Percentiles rank a stretch among this genome's conserved stretches.
Conservation (phyloP, 257 asterid genomes). For the Galeopsis tetrahit region DNA sequence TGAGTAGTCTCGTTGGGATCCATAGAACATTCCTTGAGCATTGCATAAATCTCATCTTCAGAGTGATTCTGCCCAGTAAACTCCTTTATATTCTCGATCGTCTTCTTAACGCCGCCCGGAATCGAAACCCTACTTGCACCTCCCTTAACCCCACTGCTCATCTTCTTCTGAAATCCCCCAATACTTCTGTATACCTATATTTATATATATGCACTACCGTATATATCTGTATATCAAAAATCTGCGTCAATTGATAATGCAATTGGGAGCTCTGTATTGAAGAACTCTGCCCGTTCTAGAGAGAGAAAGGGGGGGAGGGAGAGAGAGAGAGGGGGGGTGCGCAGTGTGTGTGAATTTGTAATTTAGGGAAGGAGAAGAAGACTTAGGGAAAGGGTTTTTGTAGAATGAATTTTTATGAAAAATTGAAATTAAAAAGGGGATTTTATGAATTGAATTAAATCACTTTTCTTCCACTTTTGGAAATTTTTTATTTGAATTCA, state of each 20-base stretch:
- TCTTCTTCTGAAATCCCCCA: conserved; percentile 47
- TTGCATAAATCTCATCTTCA: conserved; percentile 91
- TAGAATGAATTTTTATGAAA: conserved; percentile 27
- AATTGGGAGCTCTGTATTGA: conserved; percentile 7
- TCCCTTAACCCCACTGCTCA: conserved; percentile 77
- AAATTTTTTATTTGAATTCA: not conserved
- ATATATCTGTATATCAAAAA: conserved; percentile 27
- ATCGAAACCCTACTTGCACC: conserved; percentile 77
- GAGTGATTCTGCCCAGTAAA: conserved; percentile 81
- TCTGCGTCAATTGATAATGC: conserved; percentile 34
- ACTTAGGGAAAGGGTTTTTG: conserved; percentile 48
- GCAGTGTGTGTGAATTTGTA: conserved; percentile 37
- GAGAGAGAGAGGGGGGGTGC: conserved; percentile 11
- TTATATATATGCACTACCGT: conserved; percentile 19
- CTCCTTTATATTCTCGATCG: conserved; percentile 85
- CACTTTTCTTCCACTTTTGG: not conserved
- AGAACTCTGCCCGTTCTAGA: conserved; percentile 27
- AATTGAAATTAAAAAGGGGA: conserved; percentile 31
- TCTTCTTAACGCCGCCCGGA: conserved; percentile 70
- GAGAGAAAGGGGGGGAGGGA: conserved; percentile 20
- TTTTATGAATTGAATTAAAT: not conserved
- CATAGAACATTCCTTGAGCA: conserved; percentile 91
- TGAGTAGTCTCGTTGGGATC: conserved; percentile 94
- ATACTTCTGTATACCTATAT: conserved; percentile 34
- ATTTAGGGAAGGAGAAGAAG: conserved; percentile 42